A percentile compares a stretch with the other conserved stretches of the same genome.
Conservation (phyloP, 805 yeast genomes). For the Wickerhamiella qilinensis region DNA sequence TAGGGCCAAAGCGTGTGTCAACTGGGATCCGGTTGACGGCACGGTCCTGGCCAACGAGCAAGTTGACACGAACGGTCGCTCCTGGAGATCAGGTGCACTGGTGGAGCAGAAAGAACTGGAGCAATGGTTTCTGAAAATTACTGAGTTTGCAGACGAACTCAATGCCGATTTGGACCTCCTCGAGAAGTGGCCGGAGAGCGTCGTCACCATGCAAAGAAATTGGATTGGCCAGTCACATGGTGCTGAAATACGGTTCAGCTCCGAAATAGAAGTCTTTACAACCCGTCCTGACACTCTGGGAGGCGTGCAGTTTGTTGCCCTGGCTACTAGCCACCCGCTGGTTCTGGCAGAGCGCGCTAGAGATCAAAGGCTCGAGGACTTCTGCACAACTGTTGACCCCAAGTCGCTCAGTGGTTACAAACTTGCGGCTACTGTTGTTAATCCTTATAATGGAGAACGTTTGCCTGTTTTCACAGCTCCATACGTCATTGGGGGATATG, state of each 20-base stretch:
- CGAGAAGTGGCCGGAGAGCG: constrained; percentile 74
- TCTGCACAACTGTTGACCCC: not conserved
- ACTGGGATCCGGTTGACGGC: constrained; percentile 95
- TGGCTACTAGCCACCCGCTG: constrained; percentile 57
- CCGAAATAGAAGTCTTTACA: constrained; percentile 45
- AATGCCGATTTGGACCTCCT: constrained; percentile 46
- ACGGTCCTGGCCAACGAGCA: constrained; percentile 96
- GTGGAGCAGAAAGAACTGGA: constrained; percentile 70
- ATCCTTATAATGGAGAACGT: constrained; percentile 39
- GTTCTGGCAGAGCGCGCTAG: constrained; percentile 25
- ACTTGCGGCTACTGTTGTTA: constrained; percentile 26
- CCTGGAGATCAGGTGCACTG: constrained; percentile 94
- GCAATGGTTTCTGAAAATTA: constrained; percentile 91
- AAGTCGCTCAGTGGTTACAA: constrained; percentile 33
- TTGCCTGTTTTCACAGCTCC: constrained; percentile 83
- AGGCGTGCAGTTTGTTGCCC: constrained; percentile 69
- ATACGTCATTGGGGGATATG: constrained; percentile 70
- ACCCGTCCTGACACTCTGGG: constrained; percentile 81
- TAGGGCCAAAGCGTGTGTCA: constrained; percentile 71
- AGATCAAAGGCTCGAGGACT: constrained; percentile 16
- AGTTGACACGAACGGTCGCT: constrained; percentile 75
- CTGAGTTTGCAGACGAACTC: constrained; percentile 58
- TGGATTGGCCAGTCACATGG: constrained; percentile 92
- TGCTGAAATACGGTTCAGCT: constrained; percentile 42
- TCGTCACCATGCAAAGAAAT: constrained; percentile 74